Evolutionary conservation across 306 rosid species (phyloP), one percentile per base, ranked within the genome.

Genomic region (Cajanus cajan): DNA sequence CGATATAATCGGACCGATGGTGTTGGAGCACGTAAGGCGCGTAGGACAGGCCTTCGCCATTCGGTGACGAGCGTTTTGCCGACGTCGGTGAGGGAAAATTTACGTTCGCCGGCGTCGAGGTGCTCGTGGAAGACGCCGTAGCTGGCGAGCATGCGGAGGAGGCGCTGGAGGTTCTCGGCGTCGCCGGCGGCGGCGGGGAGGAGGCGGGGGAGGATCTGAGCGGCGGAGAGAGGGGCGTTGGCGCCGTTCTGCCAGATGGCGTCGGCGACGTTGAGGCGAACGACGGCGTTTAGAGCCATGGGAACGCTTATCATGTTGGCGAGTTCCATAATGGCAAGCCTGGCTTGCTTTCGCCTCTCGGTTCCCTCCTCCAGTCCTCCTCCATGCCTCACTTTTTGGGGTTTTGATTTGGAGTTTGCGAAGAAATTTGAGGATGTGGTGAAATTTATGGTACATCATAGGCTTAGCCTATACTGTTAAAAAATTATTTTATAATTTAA

Each of bases 291-390:
- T 18, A 94, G 86, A 3, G 97, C 90, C 97, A 94, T 92, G 2
- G 98, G 98, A 1, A 94, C 97, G 45, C 98, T 92, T 74, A 92
- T 94, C 98, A 94, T 92, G 91, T 94, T 92, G 13, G 97, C 97
- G 0, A 92, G 90, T 45, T 92, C 98, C 2, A 90, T 36, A 15
- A 94, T 92, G 10, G 77, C 83, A 0, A 92, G 62, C 58, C 94
- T 85, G 0, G 97, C 94, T 81, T 73, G 78, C 62, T 88, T 94
- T 11, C 87, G 64, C 8, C 75, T 54, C 19, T 85, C 93, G 1
- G 67, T 44, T 15, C n/a, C 40, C 11, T 77, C 87, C 3, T 4
- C 65, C 58, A n/a, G n/a, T 77, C 87, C 3, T 4, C 65, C 58
- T 15, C 76, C 73, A 72, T 88, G 44, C 16, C 25, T 36, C 5